Conservation (phyloP, 2,329 filamentous ascomycete genomes). For the Colletotrichum destructivum region DNA sequence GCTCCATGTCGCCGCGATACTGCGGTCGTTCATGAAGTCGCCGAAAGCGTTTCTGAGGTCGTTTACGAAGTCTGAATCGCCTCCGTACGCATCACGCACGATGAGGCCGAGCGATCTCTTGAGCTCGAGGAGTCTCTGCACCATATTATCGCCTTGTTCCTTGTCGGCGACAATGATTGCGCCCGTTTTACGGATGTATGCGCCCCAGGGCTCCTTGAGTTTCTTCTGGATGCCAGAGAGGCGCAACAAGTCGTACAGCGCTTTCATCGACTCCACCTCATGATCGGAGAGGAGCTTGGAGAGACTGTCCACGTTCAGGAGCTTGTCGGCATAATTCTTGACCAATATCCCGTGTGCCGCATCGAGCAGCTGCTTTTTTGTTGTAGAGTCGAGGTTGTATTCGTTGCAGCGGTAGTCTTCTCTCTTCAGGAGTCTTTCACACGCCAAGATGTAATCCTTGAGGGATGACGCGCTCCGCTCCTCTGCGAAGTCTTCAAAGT, state of each 20-base stretch:
- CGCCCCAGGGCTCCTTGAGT: constrained; percentile 81
- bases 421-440: constrained; percentile 76
- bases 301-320: constrained; percentile 78
- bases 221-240: constrained; percentile 79
- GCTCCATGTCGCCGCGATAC: constrained; percentile 78
- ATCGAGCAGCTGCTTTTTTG: constrained; percentile 82
- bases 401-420: constrained; percentile 85
- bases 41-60: constrained; percentile 88
- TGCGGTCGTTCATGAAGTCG: constrained; percentile 92
- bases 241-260: constrained; percentile 83
- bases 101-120: constrained; percentile 85
- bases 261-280: constrained; percentile 78
- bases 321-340: constrained; percentile 73
- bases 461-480: constrained; percentile 75
- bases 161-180: constrained; percentile 85
- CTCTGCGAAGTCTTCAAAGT: constrained; percentile 79
- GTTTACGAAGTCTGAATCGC: constrained; percentile 83
- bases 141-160: constrained; percentile 86
- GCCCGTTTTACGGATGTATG: constrained; percentile 84
- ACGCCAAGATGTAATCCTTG: constrained; percentile 81
- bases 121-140: constrained; percentile 84
- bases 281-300: constrained; percentile 80
- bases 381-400: constrained; percentile 87
- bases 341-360: constrained; percentile 83
- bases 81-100: constrained; percentile 82